Percentiles rank a stretch among this genome's conserved stretches.
Conservation (phyloP, 176 grass and related monocot genomes). For the Carex pumila region DNA sequence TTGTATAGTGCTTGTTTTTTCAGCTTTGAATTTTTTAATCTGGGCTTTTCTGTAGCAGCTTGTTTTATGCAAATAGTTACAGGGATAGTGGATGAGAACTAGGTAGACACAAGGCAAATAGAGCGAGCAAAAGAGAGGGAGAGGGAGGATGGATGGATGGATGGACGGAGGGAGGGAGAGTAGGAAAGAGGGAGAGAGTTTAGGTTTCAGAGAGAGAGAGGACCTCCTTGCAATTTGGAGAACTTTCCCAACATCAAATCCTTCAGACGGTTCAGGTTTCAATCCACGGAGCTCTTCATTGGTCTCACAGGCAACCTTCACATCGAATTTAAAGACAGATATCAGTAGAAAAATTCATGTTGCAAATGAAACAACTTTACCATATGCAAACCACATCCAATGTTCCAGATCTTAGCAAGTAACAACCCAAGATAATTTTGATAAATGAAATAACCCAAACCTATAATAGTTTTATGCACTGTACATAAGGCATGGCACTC, state of each 20-base stretch:
- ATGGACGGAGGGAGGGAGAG: neutral
- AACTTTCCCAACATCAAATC: slow-evolving; percentile 87
- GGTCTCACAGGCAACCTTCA: slow-evolving; percentile 92
- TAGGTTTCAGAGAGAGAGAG: neutral
- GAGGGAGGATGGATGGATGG: no score
- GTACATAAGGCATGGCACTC: neutral
- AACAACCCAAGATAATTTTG: neutral
- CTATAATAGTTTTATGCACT: neutral
- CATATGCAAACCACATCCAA: slow-evolving; percentile 14
- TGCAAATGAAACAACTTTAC: neutral
- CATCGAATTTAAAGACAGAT: neutral
- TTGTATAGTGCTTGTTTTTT: neutral
- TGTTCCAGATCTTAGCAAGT: slow-evolving; percentile 6
- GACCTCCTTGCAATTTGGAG: slow-evolving; percentile 85
- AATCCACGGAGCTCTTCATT: slow-evolving; percentile 95
- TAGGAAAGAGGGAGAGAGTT: neutral
- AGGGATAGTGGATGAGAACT: neutral
- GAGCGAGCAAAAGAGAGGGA: neutral
- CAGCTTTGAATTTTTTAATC: neutral
- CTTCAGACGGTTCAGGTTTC: slow-evolving; percentile 76
- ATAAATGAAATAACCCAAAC: neutral
- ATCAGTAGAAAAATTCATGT: neutral
- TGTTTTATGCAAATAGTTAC: neutral
- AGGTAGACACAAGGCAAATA: neutral
- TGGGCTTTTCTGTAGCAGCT: neutral